A percentile compares a stretch with the other conserved stretches of the same genome.
These are phyloP conservation scores for Thermothielavioides terrestris DNA, from an alignment of 495 filamentous ascomycete species.

Conservation along the genomic window DNA sequence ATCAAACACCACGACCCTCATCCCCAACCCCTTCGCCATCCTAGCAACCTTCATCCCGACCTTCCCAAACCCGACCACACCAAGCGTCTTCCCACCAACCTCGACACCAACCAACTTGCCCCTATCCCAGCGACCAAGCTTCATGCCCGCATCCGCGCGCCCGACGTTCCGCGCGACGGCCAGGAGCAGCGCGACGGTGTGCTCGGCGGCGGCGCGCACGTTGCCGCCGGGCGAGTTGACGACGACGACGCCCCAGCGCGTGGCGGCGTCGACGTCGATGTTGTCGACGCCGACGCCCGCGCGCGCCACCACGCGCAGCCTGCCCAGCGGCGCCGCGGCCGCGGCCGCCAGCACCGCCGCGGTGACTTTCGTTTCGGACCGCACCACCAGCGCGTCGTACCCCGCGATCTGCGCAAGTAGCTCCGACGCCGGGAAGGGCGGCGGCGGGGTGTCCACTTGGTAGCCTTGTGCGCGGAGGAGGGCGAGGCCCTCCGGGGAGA, in stretches of 20 bases:
- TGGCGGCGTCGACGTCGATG: slow-evolving; percentile 60
- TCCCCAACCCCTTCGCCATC: slow-evolving; percentile 59
- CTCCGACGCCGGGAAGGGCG: slow-evolving; percentile 47
- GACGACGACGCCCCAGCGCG: slow-evolving; percentile 57
- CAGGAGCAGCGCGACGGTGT: slow-evolving; percentile 59
- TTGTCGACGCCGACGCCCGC: slow-evolving; percentile 72
- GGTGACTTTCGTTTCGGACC: slow-evolving; percentile 65
- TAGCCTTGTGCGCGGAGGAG: slow-evolving; percentile 45
- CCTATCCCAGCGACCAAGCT: slow-evolving; percentile 60
- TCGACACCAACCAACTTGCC: slow-evolving; percentile 59
- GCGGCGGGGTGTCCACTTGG: slow-evolving; percentile 49
- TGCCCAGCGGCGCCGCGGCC: too few species aligned
- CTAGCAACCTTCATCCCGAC: slow-evolving; percentile 64
- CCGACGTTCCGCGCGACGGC: slow-evolving; percentile 57
- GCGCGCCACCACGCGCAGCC: slow-evolving; percentile 61
- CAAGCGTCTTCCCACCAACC: slow-evolving; percentile 59
- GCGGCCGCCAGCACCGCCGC: slow-evolving; percentile 49
- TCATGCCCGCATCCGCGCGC: slow-evolving; percentile 48
- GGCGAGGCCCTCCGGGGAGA: slow-evolving; percentile 62
- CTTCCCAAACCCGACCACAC: slow-evolving; percentile 62
- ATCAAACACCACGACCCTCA: slow-evolving; percentile 57
- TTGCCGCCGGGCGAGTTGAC: slow-evolving; percentile 64
- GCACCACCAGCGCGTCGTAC: slow-evolving; percentile 62
- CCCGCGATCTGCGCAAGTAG: slow-evolving; percentile 49
- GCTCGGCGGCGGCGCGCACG: slow-evolving; percentile 61